Conservation (phyloP, 1,139 yeast species). For the Nakaseomyces bracarensis region DNA sequence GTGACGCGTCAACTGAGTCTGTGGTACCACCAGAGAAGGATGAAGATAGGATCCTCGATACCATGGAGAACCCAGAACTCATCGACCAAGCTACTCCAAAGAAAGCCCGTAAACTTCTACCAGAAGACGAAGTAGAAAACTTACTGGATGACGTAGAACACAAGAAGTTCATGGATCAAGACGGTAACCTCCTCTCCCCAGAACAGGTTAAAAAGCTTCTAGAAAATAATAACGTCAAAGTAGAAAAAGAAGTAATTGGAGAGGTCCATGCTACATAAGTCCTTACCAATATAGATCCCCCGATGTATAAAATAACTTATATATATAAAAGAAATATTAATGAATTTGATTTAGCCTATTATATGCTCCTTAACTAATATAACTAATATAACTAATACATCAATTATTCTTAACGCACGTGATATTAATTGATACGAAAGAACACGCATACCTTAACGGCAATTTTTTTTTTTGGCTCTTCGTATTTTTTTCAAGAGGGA, state of each 20-base stretch:
- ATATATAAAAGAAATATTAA: neutral
- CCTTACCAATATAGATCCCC: neutral
- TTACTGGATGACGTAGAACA: conserved; percentile 19
- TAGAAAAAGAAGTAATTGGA: conserved; percentile 13
- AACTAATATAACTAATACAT: no score
- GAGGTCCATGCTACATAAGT: neutral
- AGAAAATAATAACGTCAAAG: conserved; percentile 23
- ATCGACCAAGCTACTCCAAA: neutral
- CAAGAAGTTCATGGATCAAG: conserved; percentile 25
- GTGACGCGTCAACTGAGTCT: neutral
- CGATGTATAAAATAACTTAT: neutral
- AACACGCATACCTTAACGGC: neutral
- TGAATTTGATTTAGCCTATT: no score
- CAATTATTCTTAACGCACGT: no score
- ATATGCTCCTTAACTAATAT: no score
- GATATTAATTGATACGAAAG: no score
- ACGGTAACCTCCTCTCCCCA: conserved; percentile 22
- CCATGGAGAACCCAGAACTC: neutral
- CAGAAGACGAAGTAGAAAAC: conserved; percentile 11
- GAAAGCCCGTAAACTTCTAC: neutral
- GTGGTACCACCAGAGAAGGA: conserved; percentile 5
- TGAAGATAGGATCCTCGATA: conserved; percentile 13
- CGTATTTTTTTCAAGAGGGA: no score
- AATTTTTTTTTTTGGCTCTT: no score
- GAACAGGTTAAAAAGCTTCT: conserved; percentile 21